Percentiles rank a stretch among this genome's conserved stretches.
Evolutionary conservation across 202 grass and related monocot species (phyloP).

Genomic region (Saccharum hybrid): DNA sequence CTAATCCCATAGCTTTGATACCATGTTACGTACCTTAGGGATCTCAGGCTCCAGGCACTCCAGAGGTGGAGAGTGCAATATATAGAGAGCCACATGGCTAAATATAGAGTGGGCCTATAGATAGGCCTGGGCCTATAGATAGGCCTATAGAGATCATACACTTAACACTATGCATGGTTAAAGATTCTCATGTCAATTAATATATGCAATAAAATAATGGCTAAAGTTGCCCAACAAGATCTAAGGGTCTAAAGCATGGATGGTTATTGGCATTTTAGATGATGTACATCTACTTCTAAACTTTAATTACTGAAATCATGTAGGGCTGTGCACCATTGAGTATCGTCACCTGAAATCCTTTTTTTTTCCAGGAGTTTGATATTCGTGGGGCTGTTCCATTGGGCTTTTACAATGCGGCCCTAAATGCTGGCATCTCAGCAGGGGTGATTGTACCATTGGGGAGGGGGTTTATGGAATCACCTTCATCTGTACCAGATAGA

Average conservation of each 20-base stretch:
- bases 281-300: neutral
- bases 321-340: neutral
- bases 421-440: constrained; percentile 75
- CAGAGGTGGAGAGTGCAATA: no score
- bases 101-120: no score
- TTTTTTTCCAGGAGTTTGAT: constrained; percentile 74
- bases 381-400: constrained; percentile 64
- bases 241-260: neutral
- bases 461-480: constrained; percentile 57
- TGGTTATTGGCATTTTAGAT: constrained; percentile 5
- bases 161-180: neutral
- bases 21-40: no score
- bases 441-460: constrained; percentile 64
- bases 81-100: no score
- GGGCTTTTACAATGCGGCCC: constrained; percentile 72
- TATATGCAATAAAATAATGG: neutral
- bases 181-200: neutral
- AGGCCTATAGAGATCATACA: no score
- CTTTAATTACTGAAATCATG: neutral
- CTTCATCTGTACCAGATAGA: constrained; percentile 68
- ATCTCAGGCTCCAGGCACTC: no score
- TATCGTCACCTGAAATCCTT: constrained; percentile 16
- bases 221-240: neutral
- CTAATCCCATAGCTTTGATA: no score
- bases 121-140: no score